Conservation (phyloP, 495 filamentous ascomycete genomes). For the Neurospora sp. region DNA sequence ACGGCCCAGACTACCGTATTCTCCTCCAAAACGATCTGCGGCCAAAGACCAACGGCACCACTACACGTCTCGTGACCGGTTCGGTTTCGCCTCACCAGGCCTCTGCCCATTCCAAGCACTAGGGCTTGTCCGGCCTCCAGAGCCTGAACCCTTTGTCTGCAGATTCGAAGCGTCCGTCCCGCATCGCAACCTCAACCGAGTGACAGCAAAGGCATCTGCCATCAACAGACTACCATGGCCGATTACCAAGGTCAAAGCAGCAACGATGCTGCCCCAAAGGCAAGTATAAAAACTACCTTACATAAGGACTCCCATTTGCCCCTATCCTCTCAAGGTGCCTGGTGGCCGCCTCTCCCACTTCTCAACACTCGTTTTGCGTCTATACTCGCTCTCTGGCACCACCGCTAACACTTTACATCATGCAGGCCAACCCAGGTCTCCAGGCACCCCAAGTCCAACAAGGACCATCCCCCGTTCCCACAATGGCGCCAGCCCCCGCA, state of each 20-base stretch:
- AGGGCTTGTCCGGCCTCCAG: background rate
- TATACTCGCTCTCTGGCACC: background rate
- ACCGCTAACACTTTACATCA: background rate
- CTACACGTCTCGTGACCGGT: background rate
- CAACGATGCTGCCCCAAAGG: constrained; percentile 16
- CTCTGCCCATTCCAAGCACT: background rate
- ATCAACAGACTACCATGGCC: constrained; percentile 9
- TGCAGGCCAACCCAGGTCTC: constrained; percentile 23
- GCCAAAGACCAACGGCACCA: background rate
- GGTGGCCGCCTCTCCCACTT: background rate
- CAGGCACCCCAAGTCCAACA: constrained; percentile 16
- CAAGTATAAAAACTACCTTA: constrained; percentile 10
- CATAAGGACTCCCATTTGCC: background rate
- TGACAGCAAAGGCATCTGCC: constrained; percentile 2
- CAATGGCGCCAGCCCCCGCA: constrained; percentile 61
- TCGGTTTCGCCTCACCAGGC: background rate
- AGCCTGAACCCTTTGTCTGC: background rate
- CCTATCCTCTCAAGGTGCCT: background rate
- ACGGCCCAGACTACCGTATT: background rate
- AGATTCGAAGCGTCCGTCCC: background rate
- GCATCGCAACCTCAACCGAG: background rate
- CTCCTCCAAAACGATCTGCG: background rate
- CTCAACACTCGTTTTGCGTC: background rate
- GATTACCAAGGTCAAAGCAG: constrained; percentile 16
- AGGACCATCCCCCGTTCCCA: constrained; percentile 33